Percentiles rank a stretch among this genome's conserved stretches.
phyloP scores from a whole-genome alignment of 768 basidiomycete species.

The Tulasnella sp. region DNA sequence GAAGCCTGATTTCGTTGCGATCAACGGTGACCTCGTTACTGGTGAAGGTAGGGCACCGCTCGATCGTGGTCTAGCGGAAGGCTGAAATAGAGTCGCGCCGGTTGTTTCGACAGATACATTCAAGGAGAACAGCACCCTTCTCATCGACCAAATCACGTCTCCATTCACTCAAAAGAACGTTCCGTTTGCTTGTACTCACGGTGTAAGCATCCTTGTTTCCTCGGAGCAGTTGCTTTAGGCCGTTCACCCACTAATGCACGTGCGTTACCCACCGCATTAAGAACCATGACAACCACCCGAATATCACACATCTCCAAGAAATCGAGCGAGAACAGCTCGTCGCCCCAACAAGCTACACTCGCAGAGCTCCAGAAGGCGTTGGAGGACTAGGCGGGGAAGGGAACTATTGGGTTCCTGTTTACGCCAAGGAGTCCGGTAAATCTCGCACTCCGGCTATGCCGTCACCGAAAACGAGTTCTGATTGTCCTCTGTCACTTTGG shows the following conservation, averaged over 20 bases:
- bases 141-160: slow-evolving; percentile 60
- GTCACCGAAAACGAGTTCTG: not conserved
- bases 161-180: slow-evolving; percentile 56
- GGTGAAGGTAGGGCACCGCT: slow-evolving; percentile 53
- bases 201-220: slow-evolving; percentile 46
- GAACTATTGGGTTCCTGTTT: slow-evolving; percentile 75
- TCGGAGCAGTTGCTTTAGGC: not conserved
- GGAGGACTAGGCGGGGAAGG: slow-evolving; percentile 62
- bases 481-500: not conserved
- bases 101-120: slow-evolving; percentile 39
- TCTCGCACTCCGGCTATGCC: not conserved
- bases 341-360: slow-evolving; percentile 60
- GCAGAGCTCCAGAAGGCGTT: slow-evolving; percentile 55
- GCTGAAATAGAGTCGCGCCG: not conserved
- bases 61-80: not conserved
- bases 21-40: slow-evolving; percentile 72
- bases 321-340: slow-evolving; percentile 58
- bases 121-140: slow-evolving; percentile 58
- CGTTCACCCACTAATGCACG: not conserved
- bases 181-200: slow-evolving; percentile 66
- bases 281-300: slow-evolving; percentile 72
- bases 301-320: slow-evolving; percentile 67
- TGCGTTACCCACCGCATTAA: slow-evolving; percentile 34
- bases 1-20: slow-evolving; percentile 63
- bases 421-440: slow-evolving; percentile 31